These are phyloP conservation scores for Paramecium sonneborni DNA, from an alignment of 73 alveolate genomes.

Conservation along the genomic window DNA sequence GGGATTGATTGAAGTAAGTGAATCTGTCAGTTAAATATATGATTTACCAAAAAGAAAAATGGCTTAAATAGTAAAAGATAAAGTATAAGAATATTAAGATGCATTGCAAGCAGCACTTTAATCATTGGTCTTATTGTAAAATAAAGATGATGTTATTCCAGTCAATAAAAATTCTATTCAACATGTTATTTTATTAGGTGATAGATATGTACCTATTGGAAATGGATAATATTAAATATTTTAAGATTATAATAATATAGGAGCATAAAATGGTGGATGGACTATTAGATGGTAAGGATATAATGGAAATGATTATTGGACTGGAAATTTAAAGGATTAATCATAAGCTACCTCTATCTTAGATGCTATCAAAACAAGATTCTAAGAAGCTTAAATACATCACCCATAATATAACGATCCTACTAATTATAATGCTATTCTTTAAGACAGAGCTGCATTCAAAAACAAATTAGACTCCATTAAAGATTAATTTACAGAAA, in stretches of 20 bases:
- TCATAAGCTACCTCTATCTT: conserved; percentile 58
- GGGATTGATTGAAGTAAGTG: conserved; percentile 53
- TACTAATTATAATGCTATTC: conserved; percentile 22
- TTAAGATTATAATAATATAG: conserved; percentile 67
- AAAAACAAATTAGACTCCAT: not conserved
- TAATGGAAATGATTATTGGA: conserved; percentile 71
- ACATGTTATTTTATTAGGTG: conserved; percentile 68
- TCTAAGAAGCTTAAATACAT: not conserved
- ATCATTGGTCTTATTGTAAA: conserved; percentile 67
- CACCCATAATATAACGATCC: conserved; percentile 17
- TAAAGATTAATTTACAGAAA: not conserved
- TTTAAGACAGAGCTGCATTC: conserved; percentile 34
- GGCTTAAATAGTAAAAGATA: not conserved
- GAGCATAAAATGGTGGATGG: conserved; percentile 79
- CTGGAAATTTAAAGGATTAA: conserved; percentile 41
- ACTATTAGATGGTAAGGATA: conserved; percentile 72
- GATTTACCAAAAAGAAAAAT: not conserved
- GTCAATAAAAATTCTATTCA: not conserved
- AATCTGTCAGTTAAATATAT: not conserved
- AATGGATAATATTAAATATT: conserved; percentile 15
- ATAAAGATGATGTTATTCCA: conserved; percentile 41
- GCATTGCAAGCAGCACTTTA: conserved; percentile 65
- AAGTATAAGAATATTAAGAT: conserved; percentile 3
- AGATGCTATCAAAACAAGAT: conserved; percentile 59
- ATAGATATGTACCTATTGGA: conserved; percentile 38